These are phyloP conservation scores for Curvularia spicifera DNA, from an alignment of 2,329 filamentous ascomycete genomes.

Conservation along the genomic window DNA sequence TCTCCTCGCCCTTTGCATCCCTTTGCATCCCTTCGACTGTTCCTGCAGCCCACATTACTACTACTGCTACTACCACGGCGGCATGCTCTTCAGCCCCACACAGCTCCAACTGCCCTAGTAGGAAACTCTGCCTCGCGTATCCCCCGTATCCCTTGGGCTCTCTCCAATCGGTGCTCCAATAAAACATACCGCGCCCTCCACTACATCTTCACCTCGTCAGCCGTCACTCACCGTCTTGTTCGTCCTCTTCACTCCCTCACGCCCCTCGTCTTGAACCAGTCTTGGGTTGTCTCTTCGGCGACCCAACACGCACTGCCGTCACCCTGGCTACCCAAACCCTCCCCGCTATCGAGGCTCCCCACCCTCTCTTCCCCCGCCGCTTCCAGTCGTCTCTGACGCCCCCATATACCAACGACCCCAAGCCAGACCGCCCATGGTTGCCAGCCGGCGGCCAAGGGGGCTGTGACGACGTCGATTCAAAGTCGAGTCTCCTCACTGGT, in stretches of 20 bases:
- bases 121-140: constrained; percentile 6
- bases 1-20: constrained; percentile 4
- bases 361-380: constrained; percentile 43
- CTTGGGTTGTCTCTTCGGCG: constrained; percentile 38
- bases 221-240: background rate
- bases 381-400: constrained; percentile 42
- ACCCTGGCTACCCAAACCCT: constrained; percentile 50
- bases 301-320: constrained; percentile 31
- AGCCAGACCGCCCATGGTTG: constrained; percentile 47
- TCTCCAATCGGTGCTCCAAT: background rate
- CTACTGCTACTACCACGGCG: constrained; percentile 10
- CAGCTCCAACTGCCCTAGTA: constrained; percentile 22
- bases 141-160: background rate
- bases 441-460: constrained; percentile 36
- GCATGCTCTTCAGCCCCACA: constrained; percentile 30
- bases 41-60: constrained; percentile 13
- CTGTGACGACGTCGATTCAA: constrained; percentile 41
- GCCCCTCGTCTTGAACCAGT: background rate
- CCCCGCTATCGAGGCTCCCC: constrained; percentile 42
- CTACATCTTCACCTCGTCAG: constrained; percentile 6
- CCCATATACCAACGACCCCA: constrained; percentile 41
- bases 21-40: constrained; percentile 6
- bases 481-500: constrained; percentile 37
- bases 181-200: background rate
- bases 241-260: background rate